Evolutionary conservation across 331 rosid genomes (phyloP).

Genomic region (Rosa hybrid): DNA sequence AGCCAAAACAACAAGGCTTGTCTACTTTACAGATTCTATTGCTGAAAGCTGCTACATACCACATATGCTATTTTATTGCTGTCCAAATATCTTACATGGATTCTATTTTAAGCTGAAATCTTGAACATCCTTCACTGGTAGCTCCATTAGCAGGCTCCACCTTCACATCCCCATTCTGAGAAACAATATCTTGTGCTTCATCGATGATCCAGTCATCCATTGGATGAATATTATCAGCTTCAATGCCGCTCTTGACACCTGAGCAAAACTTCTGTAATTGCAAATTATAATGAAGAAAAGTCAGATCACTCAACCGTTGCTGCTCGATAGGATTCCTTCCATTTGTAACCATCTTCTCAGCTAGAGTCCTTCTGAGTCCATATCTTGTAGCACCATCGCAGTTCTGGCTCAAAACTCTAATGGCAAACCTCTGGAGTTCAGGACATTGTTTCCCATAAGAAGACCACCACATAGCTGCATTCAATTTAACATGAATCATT

Average conservation of each 20-base stretch:
- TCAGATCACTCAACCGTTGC: slow-evolving; percentile 13
- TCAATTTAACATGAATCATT: slow-evolving; percentile 6
- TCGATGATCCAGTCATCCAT: slow-evolving; percentile 24
- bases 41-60: not conserved
- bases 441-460: slow-evolving; percentile 23
- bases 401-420: slow-evolving; percentile 31
- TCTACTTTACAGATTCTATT: not conserved
- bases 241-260: slow-evolving; percentile 2
- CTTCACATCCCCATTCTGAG: slow-evolving; percentile 11
- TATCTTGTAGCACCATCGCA: slow-evolving; percentile 24
- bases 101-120: not conserved
- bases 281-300: slow-evolving; percentile 30
- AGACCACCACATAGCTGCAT: slow-evolving; percentile 32
- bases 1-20: not conserved
- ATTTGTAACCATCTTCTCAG: slow-evolving; percentile 25
- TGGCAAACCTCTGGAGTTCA: slow-evolving; percentile 31
- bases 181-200: slow-evolving; percentile 4
- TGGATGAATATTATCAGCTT: slow-evolving; percentile 18
- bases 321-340: slow-evolving; percentile 26
- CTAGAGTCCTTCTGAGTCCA: slow-evolving; percentile 26
- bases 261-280: slow-evolving; percentile 26
- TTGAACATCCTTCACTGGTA: not conserved
- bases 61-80: not conserved
- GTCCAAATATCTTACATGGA: not conserved
- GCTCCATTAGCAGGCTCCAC: not conserved